A percentile compares a stretch with the other conserved stretches of the same genome.
Conservation (phyloP, 2,329 filamentous ascomycete genomes). For the Mycosphaerella sp. region DNA sequence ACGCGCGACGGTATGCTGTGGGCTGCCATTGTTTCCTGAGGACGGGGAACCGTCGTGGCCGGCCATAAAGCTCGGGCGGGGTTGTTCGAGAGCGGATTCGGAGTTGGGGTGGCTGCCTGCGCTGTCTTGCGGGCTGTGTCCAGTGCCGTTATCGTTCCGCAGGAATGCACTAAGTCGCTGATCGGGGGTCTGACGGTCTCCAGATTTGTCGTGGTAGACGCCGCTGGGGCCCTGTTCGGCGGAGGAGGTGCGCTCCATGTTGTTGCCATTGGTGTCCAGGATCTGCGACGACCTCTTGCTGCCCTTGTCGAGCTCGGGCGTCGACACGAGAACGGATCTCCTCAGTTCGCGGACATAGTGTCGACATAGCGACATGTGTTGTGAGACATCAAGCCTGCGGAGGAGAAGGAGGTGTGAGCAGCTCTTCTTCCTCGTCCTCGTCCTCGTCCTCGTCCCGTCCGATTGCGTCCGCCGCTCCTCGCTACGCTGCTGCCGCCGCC, state of each 20-base stretch:
- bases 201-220: conserved; percentile 40
- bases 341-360: conserved; percentile 96
- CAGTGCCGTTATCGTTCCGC: conserved; percentile 38
- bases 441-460: background rate
- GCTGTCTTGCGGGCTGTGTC: conserved; percentile 46
- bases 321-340: conserved; percentile 85
- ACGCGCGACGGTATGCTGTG: conserved; percentile 74
- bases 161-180: conserved; percentile 88
- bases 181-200: conserved; percentile 58
- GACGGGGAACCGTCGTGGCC: conserved; percentile 36
- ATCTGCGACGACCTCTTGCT: conserved; percentile 81
- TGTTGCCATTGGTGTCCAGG: conserved; percentile 48
- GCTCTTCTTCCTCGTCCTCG: background rate
- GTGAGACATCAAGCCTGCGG: conserved; percentile 91
- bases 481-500: background rate
- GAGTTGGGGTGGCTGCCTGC: conserved; percentile 33
- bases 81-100: conserved; percentile 41
- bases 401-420: background rate
- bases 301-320: conserved; percentile 78
- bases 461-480: background rate
- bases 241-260: conserved; percentile 42
- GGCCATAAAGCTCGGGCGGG: conserved; percentile 55
- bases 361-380: conserved; percentile 95
- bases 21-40: conserved; percentile 59
- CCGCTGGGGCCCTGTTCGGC: conserved; percentile 31